These are phyloP conservation scores for Pelargonium cotyledonis DNA, from an alignment of 441 rosid genomes.

Conservation along the genomic window DNA sequence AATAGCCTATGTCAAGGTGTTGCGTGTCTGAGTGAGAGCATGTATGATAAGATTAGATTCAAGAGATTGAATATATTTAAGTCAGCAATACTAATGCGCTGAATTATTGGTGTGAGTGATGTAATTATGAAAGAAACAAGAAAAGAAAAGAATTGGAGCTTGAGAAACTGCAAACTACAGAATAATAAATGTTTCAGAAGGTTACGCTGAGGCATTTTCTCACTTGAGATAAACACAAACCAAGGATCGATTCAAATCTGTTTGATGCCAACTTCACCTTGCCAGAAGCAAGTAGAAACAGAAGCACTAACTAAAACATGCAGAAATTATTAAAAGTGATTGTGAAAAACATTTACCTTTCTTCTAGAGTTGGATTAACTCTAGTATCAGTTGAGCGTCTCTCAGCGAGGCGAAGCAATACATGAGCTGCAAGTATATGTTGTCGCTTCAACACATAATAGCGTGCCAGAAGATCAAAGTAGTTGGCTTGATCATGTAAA, in stretches of 20 bases:
- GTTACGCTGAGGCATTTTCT: not conserved
- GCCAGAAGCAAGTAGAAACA: not conserved
- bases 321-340: slow-evolving; percentile 9
- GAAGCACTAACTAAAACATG: not conserved
- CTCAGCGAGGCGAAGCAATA: slow-evolving; percentile 87
- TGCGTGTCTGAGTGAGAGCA: not conserved
- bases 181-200: not conserved
- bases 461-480: slow-evolving; percentile 76
- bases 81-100: no score
- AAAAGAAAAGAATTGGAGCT: no score
- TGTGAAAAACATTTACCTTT: slow-evolving; percentile 44
- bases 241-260: not conserved
- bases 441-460: slow-evolving; percentile 89
- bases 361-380: slow-evolving; percentile 67
- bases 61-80: not conserved
- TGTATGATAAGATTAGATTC: not conserved
- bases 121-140: no score
- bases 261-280: not conserved
- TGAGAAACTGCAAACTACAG: not conserved
- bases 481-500: slow-evolving; percentile 61
- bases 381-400: slow-evolving; percentile 56
- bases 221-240: not conserved
- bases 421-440: slow-evolving; percentile 91
- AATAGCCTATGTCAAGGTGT: not conserved
- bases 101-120: no score